A percentile compares a stretch with the other conserved stretches of the same genome.
These are phyloP conservation scores for Isoetes taiwanensis DNA, from an alignment of 75 land plant genomes.

Conservation along the genomic window DNA sequence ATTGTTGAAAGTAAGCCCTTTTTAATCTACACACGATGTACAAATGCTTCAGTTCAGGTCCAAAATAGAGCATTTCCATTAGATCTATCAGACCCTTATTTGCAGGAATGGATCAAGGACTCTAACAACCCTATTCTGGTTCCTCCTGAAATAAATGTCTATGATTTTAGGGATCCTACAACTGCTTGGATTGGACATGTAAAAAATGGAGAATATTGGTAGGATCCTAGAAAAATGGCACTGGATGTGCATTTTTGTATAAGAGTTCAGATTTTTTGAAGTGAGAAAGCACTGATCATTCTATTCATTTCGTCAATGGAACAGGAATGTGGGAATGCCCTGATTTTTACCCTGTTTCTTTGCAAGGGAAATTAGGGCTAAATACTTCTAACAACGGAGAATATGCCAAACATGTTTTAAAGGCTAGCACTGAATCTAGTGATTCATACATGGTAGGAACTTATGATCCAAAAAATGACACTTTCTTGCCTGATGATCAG, in stretches of 20 bases:
- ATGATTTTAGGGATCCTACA: slow-evolving; percentile 14
- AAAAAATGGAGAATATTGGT: slow-evolving; percentile 9
- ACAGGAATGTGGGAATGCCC: slow-evolving; percentile 82
- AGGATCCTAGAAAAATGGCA: not conserved
- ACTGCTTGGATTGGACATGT: slow-evolving; percentile 11
- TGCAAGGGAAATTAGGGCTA: slow-evolving; percentile 15
- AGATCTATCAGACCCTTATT: slow-evolving; percentile 15
- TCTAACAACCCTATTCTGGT: slow-evolving; percentile 10
- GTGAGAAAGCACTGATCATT: slow-evolving; percentile 25
- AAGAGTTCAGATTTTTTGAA: slow-evolving; percentile 35
- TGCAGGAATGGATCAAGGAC: slow-evolving; percentile 23
- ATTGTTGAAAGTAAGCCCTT: slow-evolving; percentile 27
- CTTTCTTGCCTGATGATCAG: slow-evolving; percentile 28
- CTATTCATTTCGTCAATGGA: slow-evolving; percentile 17
- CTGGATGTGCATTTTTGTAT: slow-evolving; percentile 8
- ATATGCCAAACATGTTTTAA: slow-evolving; percentile 45
- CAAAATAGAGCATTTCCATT: slow-evolving; percentile 8
- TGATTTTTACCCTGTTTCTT: slow-evolving; percentile 52
- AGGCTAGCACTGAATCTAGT: slow-evolving; percentile 38
- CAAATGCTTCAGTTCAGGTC: slow-evolving; percentile 11
- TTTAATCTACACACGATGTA: slow-evolving; percentile 45
- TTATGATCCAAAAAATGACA: slow-evolving; percentile 23
- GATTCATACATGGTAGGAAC: slow-evolving; percentile 56
- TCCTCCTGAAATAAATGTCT: slow-evolving; percentile 2
- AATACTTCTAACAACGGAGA: slow-evolving; percentile 27